These are phyloP conservation scores for Ustilago vetiveriae DNA, from an alignment of 1,284 basidiomycete genomes.

Conservation along the genomic window DNA sequence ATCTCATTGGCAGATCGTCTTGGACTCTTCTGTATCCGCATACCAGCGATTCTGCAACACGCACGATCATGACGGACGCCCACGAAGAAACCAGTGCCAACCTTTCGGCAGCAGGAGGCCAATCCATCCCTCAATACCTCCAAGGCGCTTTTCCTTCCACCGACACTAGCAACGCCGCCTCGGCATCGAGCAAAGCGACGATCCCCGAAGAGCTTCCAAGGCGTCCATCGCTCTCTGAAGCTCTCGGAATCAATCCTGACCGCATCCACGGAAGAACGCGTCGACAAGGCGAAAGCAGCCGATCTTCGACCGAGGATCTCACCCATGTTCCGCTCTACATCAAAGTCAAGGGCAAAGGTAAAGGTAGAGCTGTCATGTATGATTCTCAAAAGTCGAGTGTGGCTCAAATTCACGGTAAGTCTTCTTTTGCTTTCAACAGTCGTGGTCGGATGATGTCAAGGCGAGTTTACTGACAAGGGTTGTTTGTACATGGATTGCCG, in stretches of 20 bases:
- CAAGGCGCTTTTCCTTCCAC: background rate
- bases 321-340: constrained; percentile 19
- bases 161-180: background rate
- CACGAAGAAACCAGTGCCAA: too few species aligned
- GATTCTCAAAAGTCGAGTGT: background rate
- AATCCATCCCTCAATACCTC: constrained; percentile 2
- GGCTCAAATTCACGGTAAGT: constrained; percentile 32
- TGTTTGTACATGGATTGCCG: too few species aligned
- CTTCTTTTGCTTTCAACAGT: too few species aligned
- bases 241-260: background rate
- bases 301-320: background rate
- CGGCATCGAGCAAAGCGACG: too few species aligned
- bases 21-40: too few species aligned
- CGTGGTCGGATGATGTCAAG: too few species aligned
- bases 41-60: too few species aligned
- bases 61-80: too few species aligned
- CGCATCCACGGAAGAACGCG: background rate
- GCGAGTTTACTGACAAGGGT: too few species aligned
- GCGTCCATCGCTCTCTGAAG: background rate
- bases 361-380: constrained; percentile 17
- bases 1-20: too few species aligned
- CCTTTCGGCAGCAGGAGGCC: constrained; percentile 1
- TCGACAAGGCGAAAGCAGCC: background rate
- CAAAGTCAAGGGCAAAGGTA: constrained; percentile 33
- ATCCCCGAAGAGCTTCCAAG: background rate